Evolutionary conservation across 768 basidiomycete species (phyloP), one percentile per base, ranked within the genome.

Genomic region (Leccinum arenicola): DNA sequence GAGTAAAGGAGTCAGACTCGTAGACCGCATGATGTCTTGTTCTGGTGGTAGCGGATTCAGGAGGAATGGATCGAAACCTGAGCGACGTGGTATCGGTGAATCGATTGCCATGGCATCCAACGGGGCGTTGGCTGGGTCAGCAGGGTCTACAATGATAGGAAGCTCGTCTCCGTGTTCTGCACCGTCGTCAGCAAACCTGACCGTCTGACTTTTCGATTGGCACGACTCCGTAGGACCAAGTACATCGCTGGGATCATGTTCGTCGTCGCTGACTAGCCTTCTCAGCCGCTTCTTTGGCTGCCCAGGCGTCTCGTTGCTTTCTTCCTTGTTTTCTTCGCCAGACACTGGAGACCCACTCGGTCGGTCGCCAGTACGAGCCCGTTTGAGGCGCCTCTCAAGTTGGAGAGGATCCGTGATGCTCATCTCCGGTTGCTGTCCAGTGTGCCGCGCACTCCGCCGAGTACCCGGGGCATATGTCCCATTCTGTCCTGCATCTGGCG

Each of bases 301-400:
- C 52, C 55, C 56, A n/a, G 60, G 68, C 15, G 60, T 65, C 23
- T 69, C 76, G 49, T 75, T 78, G 15, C 70, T 73, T 21, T 74
- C 88, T 38, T 77, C 50, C 53, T 54, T 69, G 52, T 60, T 82
- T 57, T 85, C 86, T 4, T 84, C 84, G 31, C 59, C 69, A 14
- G 62, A 70, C 70, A 69, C 80, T 73, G 60, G 80, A 75, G 70
- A 72, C 51, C 82, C 83, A 14, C 78, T 80, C 23, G 75, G 78
- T 29, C 79, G 79, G 31, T 83, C 83, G 27, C 82, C 80, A 2
- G 84, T 80, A 6, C 91, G 81, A 64, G 85, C 83, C 61, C 91
- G 74, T 78, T 93, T 93, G 66, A 91, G 75, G 59, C 82, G 76
- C 29, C 92, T 81, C 73, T 93, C 92, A 7, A 94, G 77, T 65